phyloP scores from a whole-genome alignment of 75 land plant species.

The Chamaecyparis obtusa region DNA sequence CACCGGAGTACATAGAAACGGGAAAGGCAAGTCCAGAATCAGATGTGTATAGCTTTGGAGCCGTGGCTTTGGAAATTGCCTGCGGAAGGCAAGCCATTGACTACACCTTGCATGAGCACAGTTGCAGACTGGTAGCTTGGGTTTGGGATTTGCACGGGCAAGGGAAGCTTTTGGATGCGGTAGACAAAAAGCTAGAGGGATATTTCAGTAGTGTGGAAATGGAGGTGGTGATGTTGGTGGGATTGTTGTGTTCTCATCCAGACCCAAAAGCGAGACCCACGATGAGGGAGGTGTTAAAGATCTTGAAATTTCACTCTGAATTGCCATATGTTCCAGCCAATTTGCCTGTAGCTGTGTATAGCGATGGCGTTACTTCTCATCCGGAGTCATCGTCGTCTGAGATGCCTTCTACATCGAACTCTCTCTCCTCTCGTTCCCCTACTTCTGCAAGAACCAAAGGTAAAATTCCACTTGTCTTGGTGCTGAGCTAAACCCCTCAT shows the following conservation, averaged over 20 bases:
- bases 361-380: too few relatives aligned
- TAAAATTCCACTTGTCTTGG: too few relatives aligned
- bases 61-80: conserved; percentile 15
- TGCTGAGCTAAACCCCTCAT: too few relatives aligned
- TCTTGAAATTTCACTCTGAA: conserved; percentile 6
- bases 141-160: conserved; percentile 65
- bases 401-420: too few relatives aligned
- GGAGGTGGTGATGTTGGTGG: conserved; percentile 56
- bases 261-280: conserved; percentile 59
- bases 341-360: too few relatives aligned
- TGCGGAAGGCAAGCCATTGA: conserved; percentile 19
- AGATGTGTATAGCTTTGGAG: conserved; percentile 25
- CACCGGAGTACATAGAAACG: conserved; percentile 7
- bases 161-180: conserved; percentile 53
- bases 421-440: too few relatives aligned
- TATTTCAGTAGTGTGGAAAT: conserved; percentile 51
- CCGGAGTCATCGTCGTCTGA: too few relatives aligned
- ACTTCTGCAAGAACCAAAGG: too few relatives aligned
- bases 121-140: conserved; percentile 70
- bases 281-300: conserved; percentile 73
- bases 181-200: conserved; percentile 45
- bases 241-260: conserved; percentile 81
- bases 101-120: conserved; percentile 21
- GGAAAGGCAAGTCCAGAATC: conserved; percentile 20
- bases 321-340: too few relatives aligned